Base-by-base conservation (phyloP, 805 yeast species). In the Kodamaea leandrae region DNA sequence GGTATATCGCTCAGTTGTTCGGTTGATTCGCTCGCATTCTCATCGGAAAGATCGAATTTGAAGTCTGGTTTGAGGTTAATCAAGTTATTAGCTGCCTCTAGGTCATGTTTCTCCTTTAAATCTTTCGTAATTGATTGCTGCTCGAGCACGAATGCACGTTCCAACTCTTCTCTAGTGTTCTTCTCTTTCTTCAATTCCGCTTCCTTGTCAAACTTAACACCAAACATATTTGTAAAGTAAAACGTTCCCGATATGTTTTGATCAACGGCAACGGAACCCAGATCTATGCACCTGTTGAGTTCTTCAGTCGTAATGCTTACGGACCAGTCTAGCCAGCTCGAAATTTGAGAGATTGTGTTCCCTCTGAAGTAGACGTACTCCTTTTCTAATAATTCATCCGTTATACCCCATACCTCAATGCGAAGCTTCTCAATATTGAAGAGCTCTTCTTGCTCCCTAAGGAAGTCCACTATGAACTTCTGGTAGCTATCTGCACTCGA, bases 241-340 rank as follows among this genome's bases (percentile, higher is more conserved):
- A 75, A 72, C 3, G 79, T 71, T 0, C 93, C 95, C 36, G 79
- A 72, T 1, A 82, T 66, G 48, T 80, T 80, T 50, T 80, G 80
- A 61, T 86, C 96, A 4, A 85, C 68, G 14, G 83, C 77, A 2
- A 86, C 53, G 2, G 63, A 57, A 3, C 87, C 89, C 2, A 61
- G 55, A 2, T 66, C 70, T n/a, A 85, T 72, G 14, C 83, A 79
- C 41, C 70, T 63, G 41, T 77, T 76, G 8, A 86, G 58, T 43
- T 85, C 83, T 53, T 85, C 91, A 8, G 63, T 65, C 6, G 88
- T 72, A 10, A 86, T 77, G 18, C 77, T 75, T 27, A 81, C 63
- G 14, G 88, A 78, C 86, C 90, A 84, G 39, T 75, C 73, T 46
- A 81, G 79, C 36, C 66, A 54, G 27, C 58, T 61, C 15, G 77